Evolutionary conservation across 2,329 filamentous ascomycete species (phyloP), one percentile per base, ranked within the genome.

Genomic region (Aureobasidium uvarum): DNA sequence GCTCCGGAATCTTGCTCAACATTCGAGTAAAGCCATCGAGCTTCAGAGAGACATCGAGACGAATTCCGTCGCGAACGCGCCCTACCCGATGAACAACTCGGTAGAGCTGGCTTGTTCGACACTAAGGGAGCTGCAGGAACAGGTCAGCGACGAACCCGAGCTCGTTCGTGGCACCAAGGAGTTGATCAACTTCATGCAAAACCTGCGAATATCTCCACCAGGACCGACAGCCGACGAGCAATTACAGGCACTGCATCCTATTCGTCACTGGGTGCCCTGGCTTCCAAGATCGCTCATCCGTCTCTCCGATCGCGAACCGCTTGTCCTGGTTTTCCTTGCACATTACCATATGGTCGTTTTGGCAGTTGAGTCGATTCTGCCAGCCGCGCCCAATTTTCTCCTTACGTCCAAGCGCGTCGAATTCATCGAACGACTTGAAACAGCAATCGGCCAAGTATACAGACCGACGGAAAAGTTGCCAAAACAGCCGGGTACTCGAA

Each of bases 271-370:
- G 51, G 7, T 65, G n/a, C 20, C 28, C n/a, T 65, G 62, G 62
- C 38, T 65, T n/a, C 52, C 62, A 13, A 56, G 56, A 50, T 41
- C 62, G 14, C 13, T 65, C 20, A 36, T 25, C n/a, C 33, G 50
- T 8, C 18, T 65, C 5, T 39, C 51, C 28, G 52, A 56, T 31
- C 41, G 62, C 23, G 41, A 65, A 41, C 62, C 62, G 7, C 54
- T 56, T 16, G 4, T 58, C 1, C 13, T 65, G 20, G 25, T 65
- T 6, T 65, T 65, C 11, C 51, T 56, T 5, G 62, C 62, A 31
- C 62, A 65, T 33, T 65, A 58, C 20, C 41, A 65, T 36, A 65
- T 65, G 62, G 62, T 65, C 31, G 43, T 41, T 41, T 16, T 65
- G 16, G 62, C 51, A 48, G 45, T 65, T 28, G 62, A 65, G 33